These are phyloP conservation scores for Penicillium janthinellum DNA, from an alignment of 2,329 filamentous ascomycete genomes.

Conservation along the genomic window DNA sequence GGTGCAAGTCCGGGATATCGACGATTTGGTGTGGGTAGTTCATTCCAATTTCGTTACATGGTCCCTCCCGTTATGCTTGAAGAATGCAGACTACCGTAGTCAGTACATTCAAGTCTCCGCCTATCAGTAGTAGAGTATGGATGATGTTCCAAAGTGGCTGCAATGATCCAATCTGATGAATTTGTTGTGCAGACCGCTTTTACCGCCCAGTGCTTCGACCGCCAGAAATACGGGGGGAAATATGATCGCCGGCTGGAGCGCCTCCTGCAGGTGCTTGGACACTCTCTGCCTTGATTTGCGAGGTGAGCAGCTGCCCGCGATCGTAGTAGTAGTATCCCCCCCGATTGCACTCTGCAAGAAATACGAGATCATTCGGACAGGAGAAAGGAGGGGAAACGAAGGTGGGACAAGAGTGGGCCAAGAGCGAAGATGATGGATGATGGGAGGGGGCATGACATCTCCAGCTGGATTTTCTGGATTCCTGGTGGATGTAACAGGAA, in stretches of 20 bases:
- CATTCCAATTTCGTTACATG: neutral
- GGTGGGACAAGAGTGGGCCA: neutral
- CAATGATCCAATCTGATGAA: neutral
- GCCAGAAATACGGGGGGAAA: neutral
- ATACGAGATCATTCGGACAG: neutral
- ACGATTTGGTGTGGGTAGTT: neutral
- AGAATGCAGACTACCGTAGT: neutral
- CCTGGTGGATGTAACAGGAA: neutral
- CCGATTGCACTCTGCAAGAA: neutral
- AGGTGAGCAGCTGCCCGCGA: neutral
- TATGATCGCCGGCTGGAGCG: neutral
- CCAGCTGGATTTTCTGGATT: neutral
- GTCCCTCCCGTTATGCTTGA: neutral
- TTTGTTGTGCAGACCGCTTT: neutral
- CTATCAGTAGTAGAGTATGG: neutral
- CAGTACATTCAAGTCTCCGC: neutral
- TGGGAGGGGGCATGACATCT: neutral
- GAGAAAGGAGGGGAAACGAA: neutral
- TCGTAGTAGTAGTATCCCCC: neutral
- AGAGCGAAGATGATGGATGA: neutral
- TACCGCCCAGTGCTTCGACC: neutral
- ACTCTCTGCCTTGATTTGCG: slow-evolving; percentile 4
- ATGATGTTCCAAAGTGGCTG: neutral
- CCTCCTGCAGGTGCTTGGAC: slow-evolving; percentile 3
- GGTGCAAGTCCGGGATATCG: neutral